phyloP scores from a whole-genome alignment of 75 land plant genomes.

The Larix kaempferi region DNA sequence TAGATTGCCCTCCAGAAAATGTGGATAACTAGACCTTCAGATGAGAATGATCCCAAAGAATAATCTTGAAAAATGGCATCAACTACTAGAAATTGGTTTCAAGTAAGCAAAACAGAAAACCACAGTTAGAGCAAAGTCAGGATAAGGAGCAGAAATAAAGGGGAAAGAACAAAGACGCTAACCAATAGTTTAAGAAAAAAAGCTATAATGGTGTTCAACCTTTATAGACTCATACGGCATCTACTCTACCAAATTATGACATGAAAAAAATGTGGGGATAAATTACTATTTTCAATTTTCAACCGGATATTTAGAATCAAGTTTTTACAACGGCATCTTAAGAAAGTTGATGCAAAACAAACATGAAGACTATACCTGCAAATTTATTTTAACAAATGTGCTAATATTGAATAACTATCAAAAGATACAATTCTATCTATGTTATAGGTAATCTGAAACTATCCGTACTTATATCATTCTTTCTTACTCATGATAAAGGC shows the following conservation, averaged over 20 bases:
- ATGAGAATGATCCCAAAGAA: background rate
- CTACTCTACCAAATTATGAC: background rate
- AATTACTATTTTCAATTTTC: background rate
- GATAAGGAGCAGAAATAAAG: background rate
- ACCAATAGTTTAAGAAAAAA: background rate
- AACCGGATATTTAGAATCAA: background rate
- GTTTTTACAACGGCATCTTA: background rate
- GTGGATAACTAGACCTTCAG: background rate
- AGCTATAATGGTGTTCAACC: background rate
- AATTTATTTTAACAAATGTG: background rate
- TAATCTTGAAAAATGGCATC: background rate
- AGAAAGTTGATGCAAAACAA: background rate
- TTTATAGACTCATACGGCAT: background rate
- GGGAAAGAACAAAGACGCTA: background rate
- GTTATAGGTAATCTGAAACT: background rate
- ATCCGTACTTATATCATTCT: background rate
- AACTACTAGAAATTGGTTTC: background rate
- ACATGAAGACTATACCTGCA: background rate
- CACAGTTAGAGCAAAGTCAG: background rate
- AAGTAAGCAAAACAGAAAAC: slow-evolving; percentile 1
- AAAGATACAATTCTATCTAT: background rate
- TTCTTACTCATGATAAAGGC: background rate
- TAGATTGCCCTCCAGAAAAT: background rate
- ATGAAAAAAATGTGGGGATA: background rate
- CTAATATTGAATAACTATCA: background rate